Conservation (phyloP, 2,329 filamentous ascomycete species). For the Ciborinia camelliae region DNA sequence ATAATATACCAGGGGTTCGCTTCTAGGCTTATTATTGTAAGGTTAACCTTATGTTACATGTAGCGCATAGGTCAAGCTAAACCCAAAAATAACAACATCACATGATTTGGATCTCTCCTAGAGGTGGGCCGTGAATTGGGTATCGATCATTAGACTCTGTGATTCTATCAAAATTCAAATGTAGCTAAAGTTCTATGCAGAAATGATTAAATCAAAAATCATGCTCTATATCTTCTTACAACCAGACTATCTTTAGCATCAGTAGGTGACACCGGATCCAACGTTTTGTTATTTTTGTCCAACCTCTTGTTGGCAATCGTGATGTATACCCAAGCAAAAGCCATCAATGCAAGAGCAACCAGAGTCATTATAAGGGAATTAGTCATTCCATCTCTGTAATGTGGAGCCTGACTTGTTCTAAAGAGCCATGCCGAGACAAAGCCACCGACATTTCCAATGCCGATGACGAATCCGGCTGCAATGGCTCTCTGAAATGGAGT, state of each 20-base stretch:
- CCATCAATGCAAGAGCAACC: conserved; percentile 17
- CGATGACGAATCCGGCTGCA: conserved; percentile 52
- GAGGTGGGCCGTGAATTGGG: not conserved
- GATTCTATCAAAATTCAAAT: not conserved
- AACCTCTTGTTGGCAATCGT: conserved; percentile 16
- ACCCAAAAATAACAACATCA: not conserved
- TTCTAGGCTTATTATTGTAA: not conserved
- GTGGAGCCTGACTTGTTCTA: conserved; percentile 56
- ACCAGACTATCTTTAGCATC: not conserved
- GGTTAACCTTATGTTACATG: too few species aligned
- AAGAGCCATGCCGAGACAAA: conserved; percentile 62
- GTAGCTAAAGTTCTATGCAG: not conserved
- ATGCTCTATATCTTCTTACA: conserved; percentile 6
- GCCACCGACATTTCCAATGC: conserved; percentile 67
- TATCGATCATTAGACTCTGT: not conserved
- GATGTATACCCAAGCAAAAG: conserved; percentile 19
- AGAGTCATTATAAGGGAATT: conserved; percentile 21
- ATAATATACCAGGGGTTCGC: conserved; percentile 3
- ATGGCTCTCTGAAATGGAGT: conserved; percentile 56
- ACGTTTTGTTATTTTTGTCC: not conserved
- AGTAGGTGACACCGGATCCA: not conserved
- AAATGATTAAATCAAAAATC: not conserved
- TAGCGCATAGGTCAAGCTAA: not conserved
- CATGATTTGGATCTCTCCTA: not conserved
- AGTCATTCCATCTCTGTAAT: conserved; percentile 57